These are phyloP conservation scores for Pelagomonas calceolata DNA, from an alignment of 108 stramenopile genomes.

Conservation along the genomic window DNA sequence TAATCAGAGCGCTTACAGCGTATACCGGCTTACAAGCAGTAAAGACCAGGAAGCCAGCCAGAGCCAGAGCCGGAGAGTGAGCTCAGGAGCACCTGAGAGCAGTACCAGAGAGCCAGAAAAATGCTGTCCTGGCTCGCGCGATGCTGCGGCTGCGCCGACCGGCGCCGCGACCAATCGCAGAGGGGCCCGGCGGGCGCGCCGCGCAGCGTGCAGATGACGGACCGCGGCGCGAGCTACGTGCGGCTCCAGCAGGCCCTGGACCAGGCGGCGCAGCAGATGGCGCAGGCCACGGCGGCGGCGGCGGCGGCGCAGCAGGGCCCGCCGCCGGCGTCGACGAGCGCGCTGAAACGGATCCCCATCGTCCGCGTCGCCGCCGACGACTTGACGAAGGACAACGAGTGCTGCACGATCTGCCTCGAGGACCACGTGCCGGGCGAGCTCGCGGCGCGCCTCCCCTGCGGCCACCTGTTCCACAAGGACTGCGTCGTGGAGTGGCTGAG, in stretches of 20 bases:
- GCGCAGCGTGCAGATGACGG: too few relatives aligned
- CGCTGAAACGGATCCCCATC: conserved; percentile 26
- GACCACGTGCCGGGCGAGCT: conserved; percentile 17
- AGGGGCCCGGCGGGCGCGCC: too few relatives aligned
- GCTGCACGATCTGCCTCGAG: conserved; percentile 66
- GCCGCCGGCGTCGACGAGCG: conserved; percentile 26
- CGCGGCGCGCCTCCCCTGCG: conserved; percentile 50
- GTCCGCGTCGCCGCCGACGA: conserved; percentile 46
- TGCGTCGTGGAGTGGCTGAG: conserved; percentile 50
- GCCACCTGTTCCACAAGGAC: conserved; percentile 45
- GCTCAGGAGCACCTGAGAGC: too few relatives aligned
- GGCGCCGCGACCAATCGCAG: too few relatives aligned
- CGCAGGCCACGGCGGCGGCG: neutral
- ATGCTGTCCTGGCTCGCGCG: too few relatives aligned
- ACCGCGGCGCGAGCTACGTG: too few relatives aligned
- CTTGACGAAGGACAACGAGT: conserved; percentile 32
- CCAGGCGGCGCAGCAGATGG: neutral
- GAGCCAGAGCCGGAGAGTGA: too few relatives aligned
- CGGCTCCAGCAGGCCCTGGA: neutral
- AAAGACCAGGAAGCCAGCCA: too few relatives aligned
- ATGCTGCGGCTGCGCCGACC: too few relatives aligned
- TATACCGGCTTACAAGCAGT: too few relatives aligned
- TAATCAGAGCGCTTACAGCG: too few relatives aligned
- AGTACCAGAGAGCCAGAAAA: too few relatives aligned
- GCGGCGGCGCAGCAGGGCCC: conserved; percentile 7